phyloP scores from a whole-genome alignment of 2,329 filamentous ascomycete species.

The Pseudocercospora fijiensis region DNA sequence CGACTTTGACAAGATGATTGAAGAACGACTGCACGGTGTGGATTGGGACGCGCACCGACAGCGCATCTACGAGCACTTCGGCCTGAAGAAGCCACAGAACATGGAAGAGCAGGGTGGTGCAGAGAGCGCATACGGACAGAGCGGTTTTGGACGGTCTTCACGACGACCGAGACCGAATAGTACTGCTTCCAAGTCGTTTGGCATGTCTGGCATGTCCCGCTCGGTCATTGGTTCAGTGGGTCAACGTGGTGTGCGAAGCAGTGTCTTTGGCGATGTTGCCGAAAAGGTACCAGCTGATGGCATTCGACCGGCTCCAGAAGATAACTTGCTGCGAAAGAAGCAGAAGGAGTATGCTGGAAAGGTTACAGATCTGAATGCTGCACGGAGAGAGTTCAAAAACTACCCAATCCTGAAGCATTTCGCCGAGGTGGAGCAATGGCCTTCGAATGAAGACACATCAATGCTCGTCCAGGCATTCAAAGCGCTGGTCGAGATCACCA shows the following conservation, averaged over 20 bases:
- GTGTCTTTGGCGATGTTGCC: conserved; percentile 45
- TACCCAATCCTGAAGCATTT: conserved; percentile 78
- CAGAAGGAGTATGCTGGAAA: conserved; percentile 78
- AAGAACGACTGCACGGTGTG: conserved; percentile 82
- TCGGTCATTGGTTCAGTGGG: conserved; percentile 84
- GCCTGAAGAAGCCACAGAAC: conserved; percentile 58
- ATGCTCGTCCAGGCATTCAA: conserved; percentile 78
- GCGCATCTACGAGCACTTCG: conserved; percentile 94
- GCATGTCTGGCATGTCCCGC: conserved; percentile 69
- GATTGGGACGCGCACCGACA: conserved; percentile 95
- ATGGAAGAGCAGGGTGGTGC: conserved; percentile 37
- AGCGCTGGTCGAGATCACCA: conserved; percentile 74
- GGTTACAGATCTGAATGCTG: conserved; percentile 73
- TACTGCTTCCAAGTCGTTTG: conserved; percentile 56
- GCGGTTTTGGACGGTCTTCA: conserved; percentile 56
- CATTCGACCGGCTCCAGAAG: conserved; percentile 58
- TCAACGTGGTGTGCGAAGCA: conserved; percentile 45
- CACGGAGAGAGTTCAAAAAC: conserved; percentile 63
- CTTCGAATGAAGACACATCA: conserved; percentile 60
- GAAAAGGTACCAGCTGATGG: conserved; percentile 50
- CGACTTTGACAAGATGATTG: conserved; percentile 90
- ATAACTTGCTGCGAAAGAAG: conserved; percentile 78
- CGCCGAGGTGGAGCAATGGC: conserved; percentile 67
- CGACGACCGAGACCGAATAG: conserved; percentile 44
- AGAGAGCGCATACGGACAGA: conserved; percentile 26